Percentiles rank a stretch among this genome's conserved stretches.
Conservation (phyloP, 2,329 filamentous ascomycete genomes). For the Neopestalotiopsis rosae region DNA sequence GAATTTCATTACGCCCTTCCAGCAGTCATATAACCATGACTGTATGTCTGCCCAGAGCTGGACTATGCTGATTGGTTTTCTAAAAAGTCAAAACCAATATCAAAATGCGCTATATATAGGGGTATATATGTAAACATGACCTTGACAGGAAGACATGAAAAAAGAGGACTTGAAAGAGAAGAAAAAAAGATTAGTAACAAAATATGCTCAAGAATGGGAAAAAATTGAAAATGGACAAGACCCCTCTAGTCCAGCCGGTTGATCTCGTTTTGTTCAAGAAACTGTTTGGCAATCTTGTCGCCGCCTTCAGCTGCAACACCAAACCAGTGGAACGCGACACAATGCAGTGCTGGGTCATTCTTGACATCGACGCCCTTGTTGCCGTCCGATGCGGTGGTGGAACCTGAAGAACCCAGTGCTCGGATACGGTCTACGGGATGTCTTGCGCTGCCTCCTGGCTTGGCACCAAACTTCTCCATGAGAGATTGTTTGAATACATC, state of each 20-base stretch:
- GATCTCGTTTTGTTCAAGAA: constrained; percentile 71
- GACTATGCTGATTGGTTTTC: background rate
- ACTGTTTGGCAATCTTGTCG: constrained; percentile 82
- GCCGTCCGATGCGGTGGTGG: constrained; percentile 31
- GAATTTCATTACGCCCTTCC: background rate
- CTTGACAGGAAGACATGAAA: background rate
- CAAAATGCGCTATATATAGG: constrained; percentile 12
- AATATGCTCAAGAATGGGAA: background rate
- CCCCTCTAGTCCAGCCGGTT: constrained; percentile 29
- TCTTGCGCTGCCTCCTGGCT: constrained; percentile 38
- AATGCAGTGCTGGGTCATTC: constrained; percentile 88
- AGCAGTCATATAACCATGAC: background rate
- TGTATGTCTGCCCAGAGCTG: background rate
- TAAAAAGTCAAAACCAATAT: background rate
- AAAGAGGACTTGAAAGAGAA: background rate
- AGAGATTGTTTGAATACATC: constrained; percentile 92
- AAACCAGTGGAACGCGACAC: constrained; percentile 97
- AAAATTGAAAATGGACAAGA: background rate
- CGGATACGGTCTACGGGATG: constrained; percentile 36
- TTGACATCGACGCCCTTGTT: constrained; percentile 56
- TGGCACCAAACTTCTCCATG: constrained; percentile 70
- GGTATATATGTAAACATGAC: constrained; percentile 8
- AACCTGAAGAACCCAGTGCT: constrained; percentile 32
- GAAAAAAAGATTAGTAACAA: background rate
- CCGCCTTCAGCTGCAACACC: constrained; percentile 85